phyloP scores from a whole-genome alignment of 2,329 filamentous ascomycete genomes.

The Ophiocordyceps camponoti-floridani region DNA sequence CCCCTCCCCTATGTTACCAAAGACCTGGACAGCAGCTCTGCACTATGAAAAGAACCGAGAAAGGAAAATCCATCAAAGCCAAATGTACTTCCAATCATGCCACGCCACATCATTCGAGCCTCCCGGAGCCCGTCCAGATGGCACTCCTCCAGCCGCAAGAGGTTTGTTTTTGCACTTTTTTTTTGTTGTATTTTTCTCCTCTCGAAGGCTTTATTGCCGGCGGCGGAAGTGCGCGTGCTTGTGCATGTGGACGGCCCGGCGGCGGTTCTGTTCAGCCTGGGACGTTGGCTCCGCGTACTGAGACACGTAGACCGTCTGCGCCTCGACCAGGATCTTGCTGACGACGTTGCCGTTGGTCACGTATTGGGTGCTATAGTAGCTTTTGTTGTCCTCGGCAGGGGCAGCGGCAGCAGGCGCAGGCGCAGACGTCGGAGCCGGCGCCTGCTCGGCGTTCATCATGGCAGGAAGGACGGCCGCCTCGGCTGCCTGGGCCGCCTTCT shows the following conservation, averaged over 20 bases:
- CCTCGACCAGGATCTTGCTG: slow-evolving; percentile 37
- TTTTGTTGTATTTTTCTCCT: slow-evolving; percentile 3
- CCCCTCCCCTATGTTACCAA: slow-evolving; percentile 14
- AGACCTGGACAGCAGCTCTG: slow-evolving; percentile 13
- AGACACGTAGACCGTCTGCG: slow-evolving; percentile 35
- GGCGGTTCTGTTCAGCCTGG: slow-evolving; percentile 1
- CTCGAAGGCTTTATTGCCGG: slow-evolving; percentile 4
- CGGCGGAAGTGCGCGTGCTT: slow-evolving; percentile 17
- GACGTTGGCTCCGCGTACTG: slow-evolving; percentile 14
- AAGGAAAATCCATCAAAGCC: slow-evolving; percentile 7
- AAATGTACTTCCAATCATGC: slow-evolving; percentile 17
- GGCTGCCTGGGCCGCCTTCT: slow-evolving; percentile 6
- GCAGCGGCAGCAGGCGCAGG: slow-evolving; percentile 2
- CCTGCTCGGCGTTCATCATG: neutral
- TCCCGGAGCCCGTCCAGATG: slow-evolving; percentile 19
- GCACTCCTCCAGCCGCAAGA: slow-evolving; percentile 3
- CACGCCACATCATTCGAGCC: slow-evolving; percentile 7
- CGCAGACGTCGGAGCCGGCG: slow-evolving; percentile 2
- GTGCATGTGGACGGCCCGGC: slow-evolving; percentile 17
- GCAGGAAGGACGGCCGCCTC: neutral
- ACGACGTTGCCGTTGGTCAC: slow-evolving; percentile 31
- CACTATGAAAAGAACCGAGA: slow-evolving; percentile 12
- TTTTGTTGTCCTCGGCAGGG: slow-evolving; percentile 11
- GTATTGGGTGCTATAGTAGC: slow-evolving; percentile 30
- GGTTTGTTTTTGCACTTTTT: slow-evolving; percentile 1